Evolutionary conservation across 305 asterid species (phyloP), one percentile per base, ranked within the genome.

Genomic region (Lippia alba): DNA sequence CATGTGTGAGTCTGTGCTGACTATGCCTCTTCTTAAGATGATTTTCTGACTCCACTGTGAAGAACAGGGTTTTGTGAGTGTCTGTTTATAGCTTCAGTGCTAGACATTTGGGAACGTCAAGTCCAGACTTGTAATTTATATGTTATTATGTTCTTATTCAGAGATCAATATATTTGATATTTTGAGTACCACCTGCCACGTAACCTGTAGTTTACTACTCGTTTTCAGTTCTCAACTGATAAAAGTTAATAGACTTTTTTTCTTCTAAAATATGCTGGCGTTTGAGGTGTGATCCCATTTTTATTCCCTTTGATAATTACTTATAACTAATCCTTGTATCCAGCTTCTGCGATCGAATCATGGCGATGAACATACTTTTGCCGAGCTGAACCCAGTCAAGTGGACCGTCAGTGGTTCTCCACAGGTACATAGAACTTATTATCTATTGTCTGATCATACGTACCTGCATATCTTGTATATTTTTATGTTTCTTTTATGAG

Each of bases 271-370:
- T 67, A 32, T 60, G 41, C 44, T 67, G 46, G 61, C 55, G 44
- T 24, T 15, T 45, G 55, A 15, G 58, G 3, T 18, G 56, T 45
- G n/a, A 64, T 67, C 55, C 56, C 18, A 18, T 19, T 41, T 19
- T 68, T 33, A 30, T 51, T 30, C 10, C 18, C 10, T 17, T 59
- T 60, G 48, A 58, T 45, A 66, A 40, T 12, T 61, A 74, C 46
- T 66, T 34, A 50, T 24, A 16, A 40, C 59, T 61, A 50, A 30
- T 66, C 41, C 67, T 59, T 69, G 46, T 76, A 61, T 79, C 57
- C 78, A 91, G 99, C 90, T 94, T 39, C 80, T 91, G 97, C 91
- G 83, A 72, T 57, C 87, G 36, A 88, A 84, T 69, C 96, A 94
- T 30, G 96, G 90, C 40, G 89, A 72, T 24, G 92, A 84, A 72